phyloP scores from a whole-genome alignment of 192 early-diverging fungal genomes.

The Lunasporangiospora selenospora region DNA sequence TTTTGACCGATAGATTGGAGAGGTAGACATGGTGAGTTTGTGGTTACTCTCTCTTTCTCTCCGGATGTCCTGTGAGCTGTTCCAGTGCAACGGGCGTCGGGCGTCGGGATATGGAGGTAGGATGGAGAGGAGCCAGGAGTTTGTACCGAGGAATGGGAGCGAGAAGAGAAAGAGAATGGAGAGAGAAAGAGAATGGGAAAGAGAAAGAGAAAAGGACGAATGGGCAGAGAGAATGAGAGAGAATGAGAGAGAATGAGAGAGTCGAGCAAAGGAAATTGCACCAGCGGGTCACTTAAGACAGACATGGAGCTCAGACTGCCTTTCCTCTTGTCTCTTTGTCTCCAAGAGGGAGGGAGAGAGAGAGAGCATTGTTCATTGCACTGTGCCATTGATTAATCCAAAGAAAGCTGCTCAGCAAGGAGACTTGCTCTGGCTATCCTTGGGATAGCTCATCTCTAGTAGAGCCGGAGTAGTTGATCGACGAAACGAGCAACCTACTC shows the following conservation, averaged over 20 bases:
- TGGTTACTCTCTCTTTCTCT: too few species aligned
- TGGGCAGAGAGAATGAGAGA: neutral
- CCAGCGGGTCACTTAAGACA: too few species aligned
- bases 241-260: neutral
- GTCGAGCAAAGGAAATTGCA: neutral
- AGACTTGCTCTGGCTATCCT: too few species aligned
- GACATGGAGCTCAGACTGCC: too few species aligned
- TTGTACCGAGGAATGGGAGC: neutral
- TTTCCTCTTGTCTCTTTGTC: too few species aligned
- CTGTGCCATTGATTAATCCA: too few species aligned
- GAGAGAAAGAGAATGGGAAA: neutral
- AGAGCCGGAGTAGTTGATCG: too few species aligned
- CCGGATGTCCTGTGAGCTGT: slow-evolving; percentile 2
- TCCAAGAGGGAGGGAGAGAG: too few species aligned
- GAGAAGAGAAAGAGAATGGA: neutral
- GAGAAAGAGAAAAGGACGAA: neutral
- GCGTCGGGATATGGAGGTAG: neutral
- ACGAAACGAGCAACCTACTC: too few species aligned
- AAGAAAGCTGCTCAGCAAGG: too few species aligned
- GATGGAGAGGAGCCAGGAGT: neutral
- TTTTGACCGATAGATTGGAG: neutral
- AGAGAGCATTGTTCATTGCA: too few species aligned
- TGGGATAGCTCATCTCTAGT: too few species aligned
- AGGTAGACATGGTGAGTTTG: slow-evolving; percentile 1
- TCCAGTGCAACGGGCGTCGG: neutral